These are phyloP conservation scores for Phytophthora rubi DNA, from an alignment of 352 stramenopile species.

Conservation along the genomic window DNA sequence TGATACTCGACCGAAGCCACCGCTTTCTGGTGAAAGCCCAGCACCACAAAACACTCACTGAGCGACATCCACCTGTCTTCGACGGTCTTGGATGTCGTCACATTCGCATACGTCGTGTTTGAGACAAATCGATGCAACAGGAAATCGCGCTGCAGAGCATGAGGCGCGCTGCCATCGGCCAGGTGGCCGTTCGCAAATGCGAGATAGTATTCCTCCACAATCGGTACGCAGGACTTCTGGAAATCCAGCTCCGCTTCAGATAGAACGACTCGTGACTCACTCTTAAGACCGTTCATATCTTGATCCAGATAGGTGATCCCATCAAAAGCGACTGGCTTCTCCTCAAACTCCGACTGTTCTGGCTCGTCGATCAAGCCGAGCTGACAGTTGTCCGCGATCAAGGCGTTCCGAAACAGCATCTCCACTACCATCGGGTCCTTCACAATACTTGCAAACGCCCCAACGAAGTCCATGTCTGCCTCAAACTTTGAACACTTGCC, in stretches of 20 bases:
- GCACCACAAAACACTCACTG: conserved; percentile 5
- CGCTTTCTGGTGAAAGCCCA: conserved; percentile 8
- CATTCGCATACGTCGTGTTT: neutral
- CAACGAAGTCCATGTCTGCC: conserved; percentile 43
- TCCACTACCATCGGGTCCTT: conserved; percentile 31
- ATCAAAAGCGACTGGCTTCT: neutral
- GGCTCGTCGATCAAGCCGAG: conserved; percentile 19
- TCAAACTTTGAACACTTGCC: conserved; percentile 17
- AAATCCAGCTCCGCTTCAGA: neutral
- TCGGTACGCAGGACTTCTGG: neutral
- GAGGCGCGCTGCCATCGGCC: neutral
- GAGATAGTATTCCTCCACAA: conserved; percentile 7
- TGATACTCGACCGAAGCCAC: conserved; percentile 3
- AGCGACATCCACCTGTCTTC: neutral
- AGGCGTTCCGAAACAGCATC: conserved; percentile 24
- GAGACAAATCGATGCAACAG: neutral
- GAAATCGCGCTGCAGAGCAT: conserved; percentile 1
- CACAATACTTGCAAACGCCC: conserved; percentile 32
- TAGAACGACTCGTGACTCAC: neutral
- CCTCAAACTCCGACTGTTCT: neutral
- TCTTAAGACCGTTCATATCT: neutral
- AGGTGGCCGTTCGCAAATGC: conserved; percentile 6
- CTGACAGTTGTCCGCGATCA: conserved; percentile 41
- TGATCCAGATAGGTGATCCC: neutral
- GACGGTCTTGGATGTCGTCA: neutral